Evolutionary conservation across 257 asterid genomes (phyloP).

Genomic region (Salvia splendens): DNA sequence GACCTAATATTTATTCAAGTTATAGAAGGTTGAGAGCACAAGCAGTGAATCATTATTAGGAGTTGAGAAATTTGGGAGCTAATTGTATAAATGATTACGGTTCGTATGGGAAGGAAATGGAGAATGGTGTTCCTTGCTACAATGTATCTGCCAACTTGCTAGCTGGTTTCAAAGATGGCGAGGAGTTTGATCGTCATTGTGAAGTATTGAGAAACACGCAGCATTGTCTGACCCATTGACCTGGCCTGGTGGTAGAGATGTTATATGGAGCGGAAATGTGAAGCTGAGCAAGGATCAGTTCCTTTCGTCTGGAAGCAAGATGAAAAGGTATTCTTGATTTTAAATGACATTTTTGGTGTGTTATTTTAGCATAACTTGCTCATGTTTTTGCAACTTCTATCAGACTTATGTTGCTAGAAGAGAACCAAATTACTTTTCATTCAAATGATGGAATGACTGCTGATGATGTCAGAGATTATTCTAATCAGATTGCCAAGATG

Average conservation of each 20-base stretch:
- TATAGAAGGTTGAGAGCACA: slow-evolving; percentile 72
- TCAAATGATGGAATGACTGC: slow-evolving; percentile 73
- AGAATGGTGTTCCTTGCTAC: slow-evolving; percentile 87
- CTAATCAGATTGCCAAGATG: slow-evolving; percentile 88
- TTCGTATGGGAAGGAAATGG: slow-evolving; percentile 74
- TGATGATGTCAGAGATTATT: slow-evolving; percentile 87
- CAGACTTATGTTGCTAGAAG: slow-evolving; percentile 96
- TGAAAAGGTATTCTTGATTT: slow-evolving; percentile 64
- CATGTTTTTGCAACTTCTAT: slow-evolving; percentile 34
- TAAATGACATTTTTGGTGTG: not conserved
- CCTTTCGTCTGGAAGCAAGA: slow-evolving; percentile 97
- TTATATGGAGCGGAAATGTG: slow-evolving; percentile 87
- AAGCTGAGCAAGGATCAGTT: slow-evolving; percentile 92
- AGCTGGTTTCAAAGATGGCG: slow-evolving; percentile 77
- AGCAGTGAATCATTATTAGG: slow-evolving; percentile 67
- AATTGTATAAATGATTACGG: slow-evolving; percentile 51
- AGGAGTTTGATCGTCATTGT: slow-evolving; percentile 93
- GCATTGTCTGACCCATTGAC: slow-evolving; percentile 78
- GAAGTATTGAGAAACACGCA: slow-evolving; percentile 53
- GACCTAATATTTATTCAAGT: slow-evolving; percentile 2
- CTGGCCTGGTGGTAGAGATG: slow-evolving; percentile 92
- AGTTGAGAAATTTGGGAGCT: slow-evolving; percentile 54
- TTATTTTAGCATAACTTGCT: not conserved
- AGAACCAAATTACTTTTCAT: slow-evolving; percentile 91
- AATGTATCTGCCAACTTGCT: slow-evolving; percentile 73